These are phyloP conservation scores for Mortierella antarctica DNA, from an alignment of 192 early-diverging fungal genomes.

Conservation along the genomic window DNA sequence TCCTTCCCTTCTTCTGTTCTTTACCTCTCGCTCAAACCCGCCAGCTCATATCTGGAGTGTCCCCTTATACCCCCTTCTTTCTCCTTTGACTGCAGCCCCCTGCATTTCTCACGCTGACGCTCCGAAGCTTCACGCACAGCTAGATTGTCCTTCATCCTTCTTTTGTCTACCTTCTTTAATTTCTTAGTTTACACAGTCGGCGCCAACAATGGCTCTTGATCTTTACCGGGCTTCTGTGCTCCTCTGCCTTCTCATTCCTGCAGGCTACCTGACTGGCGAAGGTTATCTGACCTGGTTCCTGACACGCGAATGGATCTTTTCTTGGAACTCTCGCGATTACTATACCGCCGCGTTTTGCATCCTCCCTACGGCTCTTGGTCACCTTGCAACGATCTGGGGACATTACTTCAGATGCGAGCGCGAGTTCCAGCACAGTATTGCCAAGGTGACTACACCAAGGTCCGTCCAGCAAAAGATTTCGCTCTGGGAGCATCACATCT, in stretches of 20 bases:
- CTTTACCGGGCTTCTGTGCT: slow-evolving; percentile 10
- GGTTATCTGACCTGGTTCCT: slow-evolving; percentile 38
- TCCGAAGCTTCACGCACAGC: no score
- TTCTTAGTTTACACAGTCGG: no score
- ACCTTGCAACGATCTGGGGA: slow-evolving; percentile 47
- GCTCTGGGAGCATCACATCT: slow-evolving; percentile 47
- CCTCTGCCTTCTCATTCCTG: slow-evolving; percentile 16
- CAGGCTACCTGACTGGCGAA: slow-evolving; percentile 1
- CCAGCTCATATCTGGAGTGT: no score
- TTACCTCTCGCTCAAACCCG: no score
- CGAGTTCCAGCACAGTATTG: slow-evolving; percentile 43
- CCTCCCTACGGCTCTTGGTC: slow-evolving; percentile 23
- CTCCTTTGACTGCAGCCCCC: no score
- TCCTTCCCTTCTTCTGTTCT: no score
- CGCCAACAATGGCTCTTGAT: neutral
- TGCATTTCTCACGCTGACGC: no score
- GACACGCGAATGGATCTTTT: slow-evolving; percentile 33
- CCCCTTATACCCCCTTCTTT: no score
- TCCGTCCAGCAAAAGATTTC: slow-evolving; percentile 32
- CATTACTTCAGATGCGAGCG: slow-evolving; percentile 45
- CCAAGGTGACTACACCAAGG: slow-evolving; percentile 29
- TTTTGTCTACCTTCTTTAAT: no score
- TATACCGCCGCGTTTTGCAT: slow-evolving; percentile 12
- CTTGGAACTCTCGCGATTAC: slow-evolving; percentile 34
- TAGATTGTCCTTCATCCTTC: no score